Evolutionary conservation across 768 basidiomycete genomes (phyloP).

Genomic region (Tulasnella sp.): DNA sequence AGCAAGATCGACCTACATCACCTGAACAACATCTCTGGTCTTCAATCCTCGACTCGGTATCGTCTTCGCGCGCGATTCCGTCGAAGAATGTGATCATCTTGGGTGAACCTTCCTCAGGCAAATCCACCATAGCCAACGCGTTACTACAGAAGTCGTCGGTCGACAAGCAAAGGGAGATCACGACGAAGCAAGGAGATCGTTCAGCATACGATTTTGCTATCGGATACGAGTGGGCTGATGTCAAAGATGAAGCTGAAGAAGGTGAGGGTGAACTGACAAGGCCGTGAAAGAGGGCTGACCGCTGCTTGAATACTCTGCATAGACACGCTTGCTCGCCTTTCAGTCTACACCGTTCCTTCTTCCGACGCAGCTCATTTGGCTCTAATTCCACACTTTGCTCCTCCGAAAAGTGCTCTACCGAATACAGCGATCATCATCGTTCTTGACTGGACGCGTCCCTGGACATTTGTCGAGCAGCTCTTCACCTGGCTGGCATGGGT

Average conservation of each 20-base stretch:
- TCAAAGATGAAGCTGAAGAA: slow-evolving; percentile 89
- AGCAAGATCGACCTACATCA: slow-evolving; percentile 13
- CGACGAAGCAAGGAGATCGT: slow-evolving; percentile 38
- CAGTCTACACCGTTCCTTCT: slow-evolving; percentile 84
- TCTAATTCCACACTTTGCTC: slow-evolving; percentile 67
- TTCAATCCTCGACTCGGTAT: slow-evolving; percentile 81
- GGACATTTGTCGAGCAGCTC: slow-evolving; percentile 79
- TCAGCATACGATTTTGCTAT: slow-evolving; percentile 62
- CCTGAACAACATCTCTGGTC: slow-evolving; percentile 69
- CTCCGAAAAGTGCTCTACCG: slow-evolving; percentile 51
- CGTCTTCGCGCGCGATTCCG: slow-evolving; percentile 65
- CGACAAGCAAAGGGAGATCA: slow-evolving; percentile 25
- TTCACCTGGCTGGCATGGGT: slow-evolving; percentile 79
- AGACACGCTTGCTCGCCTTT: slow-evolving; percentile 85
- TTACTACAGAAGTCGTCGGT: slow-evolving; percentile 54
- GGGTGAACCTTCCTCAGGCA: slow-evolving; percentile 68
- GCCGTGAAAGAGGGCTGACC: background rate
- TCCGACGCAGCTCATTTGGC: slow-evolving; percentile 57
- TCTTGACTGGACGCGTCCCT: slow-evolving; percentile 92
- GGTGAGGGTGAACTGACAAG: slow-evolving; percentile 36
- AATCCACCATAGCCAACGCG: slow-evolving; percentile 60
- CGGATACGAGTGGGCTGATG: slow-evolving; percentile 86
- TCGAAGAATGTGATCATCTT: slow-evolving; percentile 82
- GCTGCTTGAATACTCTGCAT: background rate
- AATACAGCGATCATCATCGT: slow-evolving; percentile 74